Conservation (phyloP, 805 yeast genomes). For the Metschnikowia lochheadii region DNA sequence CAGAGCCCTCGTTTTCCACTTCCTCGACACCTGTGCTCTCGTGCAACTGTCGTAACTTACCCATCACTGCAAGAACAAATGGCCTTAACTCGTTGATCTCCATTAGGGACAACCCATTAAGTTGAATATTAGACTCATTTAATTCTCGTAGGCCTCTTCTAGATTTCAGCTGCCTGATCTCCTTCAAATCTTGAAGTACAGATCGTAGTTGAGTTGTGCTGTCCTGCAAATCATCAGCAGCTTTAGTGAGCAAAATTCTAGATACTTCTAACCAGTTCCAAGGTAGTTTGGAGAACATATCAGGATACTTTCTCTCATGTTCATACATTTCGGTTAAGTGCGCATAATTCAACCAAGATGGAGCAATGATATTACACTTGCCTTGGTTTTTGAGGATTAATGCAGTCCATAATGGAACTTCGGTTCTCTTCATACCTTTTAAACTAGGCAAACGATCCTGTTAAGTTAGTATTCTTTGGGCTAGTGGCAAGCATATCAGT, state of each 20-base stretch:
- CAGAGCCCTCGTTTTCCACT: slow-evolving; percentile 12
- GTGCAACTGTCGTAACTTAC: slow-evolving; percentile 57
- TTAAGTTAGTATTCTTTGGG: slow-evolving; percentile 15
- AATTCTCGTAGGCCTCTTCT: slow-evolving; percentile 72
- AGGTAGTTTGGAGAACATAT: slow-evolving; percentile 68
- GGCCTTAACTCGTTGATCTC: slow-evolving; percentile 90
- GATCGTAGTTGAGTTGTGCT: slow-evolving; percentile 68
- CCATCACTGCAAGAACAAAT: slow-evolving; percentile 76
- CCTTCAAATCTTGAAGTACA: slow-evolving; percentile 76
- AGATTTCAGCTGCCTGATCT: slow-evolving; percentile 75
- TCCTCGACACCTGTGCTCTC: slow-evolving; percentile 24
- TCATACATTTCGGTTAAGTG: slow-evolving; percentile 56
- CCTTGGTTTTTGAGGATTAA: slow-evolving; percentile 76
- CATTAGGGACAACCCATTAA: slow-evolving; percentile 76
- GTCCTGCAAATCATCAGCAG: slow-evolving; percentile 75
- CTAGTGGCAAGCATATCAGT: neutral
- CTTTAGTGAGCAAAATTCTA: slow-evolving; percentile 61
- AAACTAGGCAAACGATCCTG: slow-evolving; percentile 54
- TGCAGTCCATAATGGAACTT: slow-evolving; percentile 87
- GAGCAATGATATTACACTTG: slow-evolving; percentile 81
- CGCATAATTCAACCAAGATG: slow-evolving; percentile 69
- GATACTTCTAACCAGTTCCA: slow-evolving; percentile 86
- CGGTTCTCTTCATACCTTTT: slow-evolving; percentile 61
- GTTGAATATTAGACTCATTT: slow-evolving; percentile 76
- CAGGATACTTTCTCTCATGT: slow-evolving; percentile 56